Conservation (phyloP, 2,329 filamentous ascomycete genomes). For the Nemania serpens region DNA sequence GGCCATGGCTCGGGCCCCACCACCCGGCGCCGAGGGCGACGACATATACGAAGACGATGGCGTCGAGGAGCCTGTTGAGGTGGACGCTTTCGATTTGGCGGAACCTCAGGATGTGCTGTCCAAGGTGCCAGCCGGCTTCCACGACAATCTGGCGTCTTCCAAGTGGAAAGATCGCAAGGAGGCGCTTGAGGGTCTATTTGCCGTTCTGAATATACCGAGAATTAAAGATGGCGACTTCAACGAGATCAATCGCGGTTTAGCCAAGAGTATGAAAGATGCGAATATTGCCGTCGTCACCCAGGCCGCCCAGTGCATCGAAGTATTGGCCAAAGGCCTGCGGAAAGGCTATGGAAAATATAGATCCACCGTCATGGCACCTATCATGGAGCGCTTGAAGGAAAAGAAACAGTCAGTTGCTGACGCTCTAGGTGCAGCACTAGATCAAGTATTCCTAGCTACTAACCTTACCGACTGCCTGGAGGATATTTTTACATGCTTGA, state of each 20-base stretch:
- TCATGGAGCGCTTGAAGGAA: conserved; percentile 95
- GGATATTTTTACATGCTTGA: conserved; percentile 81
- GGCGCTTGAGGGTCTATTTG: conserved; percentile 79
- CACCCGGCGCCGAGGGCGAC: conserved; percentile 60
- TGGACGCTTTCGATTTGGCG: conserved; percentile 80
- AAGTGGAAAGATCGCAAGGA: conserved; percentile 99
- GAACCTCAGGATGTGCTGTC: conserved; percentile 86
- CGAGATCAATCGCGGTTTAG: conserved; percentile 80
- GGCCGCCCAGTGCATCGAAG: conserved; percentile 90
- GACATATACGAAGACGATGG: conserved; percentile 62
- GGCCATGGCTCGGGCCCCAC: conserved; percentile 72
- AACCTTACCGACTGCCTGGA: conserved; percentile 85
- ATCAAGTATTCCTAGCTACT: conserved; percentile 69
- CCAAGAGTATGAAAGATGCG: conserved; percentile 98
- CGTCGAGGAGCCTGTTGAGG: conserved; percentile 68
- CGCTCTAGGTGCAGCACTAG: conserved; percentile 82
- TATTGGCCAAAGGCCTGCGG: conserved; percentile 83
- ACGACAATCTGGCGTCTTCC: conserved; percentile 81
- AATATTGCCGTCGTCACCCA: conserved; percentile 94
- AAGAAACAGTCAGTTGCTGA: conserved; percentile 92
- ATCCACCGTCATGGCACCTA: conserved; percentile 78
- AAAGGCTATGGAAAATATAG: conserved; percentile 81
- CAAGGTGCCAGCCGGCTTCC: conserved; percentile 81
- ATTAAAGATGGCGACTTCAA: conserved; percentile 91
- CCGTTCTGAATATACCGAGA: conserved; percentile 77